Evolutionary conservation across 352 stramenopile genomes (phyloP), one percentile per base, ranked within the genome.

Genomic region (Blastocystis sp.): DNA sequence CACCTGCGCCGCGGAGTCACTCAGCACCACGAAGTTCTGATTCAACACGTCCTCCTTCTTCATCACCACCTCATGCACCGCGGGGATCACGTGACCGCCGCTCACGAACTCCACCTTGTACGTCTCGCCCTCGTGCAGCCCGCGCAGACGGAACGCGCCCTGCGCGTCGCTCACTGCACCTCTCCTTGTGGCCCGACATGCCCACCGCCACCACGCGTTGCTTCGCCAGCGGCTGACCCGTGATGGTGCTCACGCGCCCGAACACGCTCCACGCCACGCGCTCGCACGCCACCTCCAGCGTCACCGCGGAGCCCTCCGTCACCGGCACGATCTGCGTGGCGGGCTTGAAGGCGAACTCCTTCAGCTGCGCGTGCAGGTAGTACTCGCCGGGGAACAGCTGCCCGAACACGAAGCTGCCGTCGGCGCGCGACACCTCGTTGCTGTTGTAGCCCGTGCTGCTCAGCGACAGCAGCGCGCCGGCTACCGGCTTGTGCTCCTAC

Each of bases 211-310:
- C n/a, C 5, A 86, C n/a, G 14, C 38, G 28, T 19, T 41, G 11
- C 62, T 45, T 40, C 4, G 40, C 14, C 17, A 76, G 76, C n/a
- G 76, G 76, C 43, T 76, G 76, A 0, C 76, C 76, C 7, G 60
- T 86, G n/a, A 86, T 34, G 7, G 76, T 76, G 28, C 1, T 69
- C 10, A 86, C 62, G 7, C n/a, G 53, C 17, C 76, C 76, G 34
- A 76, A 86, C n/a, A 79, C 62, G 34, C 76, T 86, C 19, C 38
- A 86, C 5, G 60, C 76, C 17, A 86, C 52, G 17, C 62, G 60
- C 34, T 74, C 53, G 17, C 60, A 76, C 10, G 9, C 38, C 19
- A 86, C 3, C 23, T 3, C 10, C 17, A 86, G 10, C 19, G 9
- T 53, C 40, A 28, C 17, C 2, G 56, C 76, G 19, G 10, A 23